Percentiles rank a stretch among this genome's conserved stretches.
phyloP scores from a whole-genome alignment of 805 yeast genomes.

The Hanseniaspora clermontiae region DNA sequence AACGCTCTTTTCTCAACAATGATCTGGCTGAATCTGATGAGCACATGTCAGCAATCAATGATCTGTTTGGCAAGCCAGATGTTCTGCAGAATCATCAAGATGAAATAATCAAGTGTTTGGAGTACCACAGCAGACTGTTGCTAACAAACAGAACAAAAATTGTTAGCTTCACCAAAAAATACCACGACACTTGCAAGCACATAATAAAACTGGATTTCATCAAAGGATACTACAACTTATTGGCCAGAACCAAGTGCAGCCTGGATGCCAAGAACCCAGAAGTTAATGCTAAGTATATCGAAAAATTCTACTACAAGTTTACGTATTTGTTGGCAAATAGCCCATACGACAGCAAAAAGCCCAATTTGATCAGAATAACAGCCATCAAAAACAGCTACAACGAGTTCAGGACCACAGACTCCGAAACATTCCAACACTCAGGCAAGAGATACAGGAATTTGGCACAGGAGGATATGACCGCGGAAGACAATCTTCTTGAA shows the following conservation, averaged over 20 bases:
- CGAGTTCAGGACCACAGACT: not conserved
- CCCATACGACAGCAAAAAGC: not conserved
- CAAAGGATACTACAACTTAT: slow-evolving; percentile 3
- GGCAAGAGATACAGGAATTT: not conserved
- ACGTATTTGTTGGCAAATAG: not conserved
- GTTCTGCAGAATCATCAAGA: not conserved
- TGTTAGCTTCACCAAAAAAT: not conserved
- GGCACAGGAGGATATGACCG: not conserved
- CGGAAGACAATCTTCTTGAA: not conserved
- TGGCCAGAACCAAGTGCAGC: not conserved
- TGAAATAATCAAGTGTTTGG: not conserved
- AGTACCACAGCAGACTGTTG: not conserved
- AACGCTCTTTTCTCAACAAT: not conserved
- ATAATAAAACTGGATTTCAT: slow-evolving; percentile 5
- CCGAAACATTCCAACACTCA: not conserved
- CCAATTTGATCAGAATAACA: not conserved
- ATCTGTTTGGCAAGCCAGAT: not conserved
- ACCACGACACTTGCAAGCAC: not conserved
- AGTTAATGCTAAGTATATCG: not conserved
- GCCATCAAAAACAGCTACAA: not conserved
- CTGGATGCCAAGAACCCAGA: not conserved
- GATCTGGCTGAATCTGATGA: not conserved
- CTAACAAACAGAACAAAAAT: not conserved
- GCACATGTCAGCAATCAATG: not conserved
- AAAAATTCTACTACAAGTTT: slow-evolving; percentile 2